Percentiles rank a stretch among this genome's conserved stretches.
These are phyloP conservation scores for Pseudofabraea citricarpa DNA, from an alignment of 2,329 filamentous ascomycete genomes.

Conservation along the genomic window DNA sequence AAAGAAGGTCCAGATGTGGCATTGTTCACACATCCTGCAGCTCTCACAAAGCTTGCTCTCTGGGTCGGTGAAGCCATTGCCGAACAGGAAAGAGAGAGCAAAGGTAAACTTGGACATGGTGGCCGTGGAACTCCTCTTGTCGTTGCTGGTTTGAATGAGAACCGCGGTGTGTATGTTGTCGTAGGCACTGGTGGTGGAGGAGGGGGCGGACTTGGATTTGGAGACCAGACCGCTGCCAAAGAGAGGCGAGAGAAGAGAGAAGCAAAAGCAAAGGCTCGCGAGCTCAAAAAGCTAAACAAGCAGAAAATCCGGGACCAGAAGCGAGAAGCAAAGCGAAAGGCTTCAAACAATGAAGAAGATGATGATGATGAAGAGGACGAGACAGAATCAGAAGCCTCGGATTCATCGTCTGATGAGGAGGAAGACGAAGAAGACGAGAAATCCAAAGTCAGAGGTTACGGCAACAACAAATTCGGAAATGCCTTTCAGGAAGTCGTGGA, in stretches of 20 bases:
- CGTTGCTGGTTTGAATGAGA: slow-evolving; percentile 84
- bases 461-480: slow-evolving; percentile 85
- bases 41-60: slow-evolving; percentile 85
- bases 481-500: slow-evolving; percentile 94
- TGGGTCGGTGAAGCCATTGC: slow-evolving; percentile 92
- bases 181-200: slow-evolving; percentile 87
- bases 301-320: slow-evolving; percentile 57
- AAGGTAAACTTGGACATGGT: slow-evolving; percentile 63
- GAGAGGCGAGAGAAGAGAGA: slow-evolving; percentile 59
- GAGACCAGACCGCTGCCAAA: slow-evolving; percentile 61
- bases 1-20: slow-evolving; percentile 88
- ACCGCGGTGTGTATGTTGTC: slow-evolving; percentile 81
- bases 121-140: slow-evolving; percentile 80
- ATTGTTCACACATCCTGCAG: slow-evolving; percentile 91
- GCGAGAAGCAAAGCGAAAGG: slow-evolving; percentile 50
- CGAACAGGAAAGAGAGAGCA: slow-evolving; percentile 77
- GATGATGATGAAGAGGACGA: slow-evolving; percentile 48
- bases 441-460: slow-evolving; percentile 58
- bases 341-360: slow-evolving; percentile 36
- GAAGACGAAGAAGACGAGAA: slow-evolving; percentile 51
- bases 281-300: slow-evolving; percentile 52
- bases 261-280: slow-evolving; percentile 56
- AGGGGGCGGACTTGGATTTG: slow-evolving; percentile 58
- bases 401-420: slow-evolving; percentile 40
- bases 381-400: slow-evolving; percentile 45